Conservation (phyloP, 768 basidiomycete genomes). For the Termitomyces sp. region DNA sequence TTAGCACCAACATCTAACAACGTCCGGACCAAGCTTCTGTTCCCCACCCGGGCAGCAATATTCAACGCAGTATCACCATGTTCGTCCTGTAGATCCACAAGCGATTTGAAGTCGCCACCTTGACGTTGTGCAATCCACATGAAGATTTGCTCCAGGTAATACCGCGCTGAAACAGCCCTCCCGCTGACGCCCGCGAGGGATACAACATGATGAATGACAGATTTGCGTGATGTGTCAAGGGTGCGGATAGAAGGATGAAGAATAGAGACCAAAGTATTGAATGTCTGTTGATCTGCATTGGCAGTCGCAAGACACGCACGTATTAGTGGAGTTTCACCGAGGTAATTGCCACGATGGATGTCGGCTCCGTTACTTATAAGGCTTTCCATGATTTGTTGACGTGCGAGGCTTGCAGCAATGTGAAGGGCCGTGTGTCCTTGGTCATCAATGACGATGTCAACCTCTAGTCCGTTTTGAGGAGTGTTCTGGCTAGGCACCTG, state of each 20-base stretch:
- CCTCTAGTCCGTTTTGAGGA: conserved; percentile 38
- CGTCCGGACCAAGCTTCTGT: conserved; percentile 78
- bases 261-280: conserved; percentile 56
- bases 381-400: conserved; percentile 59
- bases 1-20: conserved; percentile 93
- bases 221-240: conserved; percentile 79
- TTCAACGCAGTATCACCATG: conserved; percentile 96
- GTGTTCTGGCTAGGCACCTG: conserved; percentile 26
- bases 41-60: conserved; percentile 92
- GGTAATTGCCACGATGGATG: conserved; percentile 84
- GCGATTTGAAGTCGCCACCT: conserved; percentile 66
- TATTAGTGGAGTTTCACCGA: conserved; percentile 92
- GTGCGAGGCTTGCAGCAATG: conserved; percentile 83
- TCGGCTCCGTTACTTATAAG: conserved; percentile 81
- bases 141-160: conserved; percentile 89
- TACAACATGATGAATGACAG: conserved; percentile 88
- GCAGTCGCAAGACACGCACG: conserved; percentile 88
- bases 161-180: conserved; percentile 75
- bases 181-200: conserved; percentile 90
- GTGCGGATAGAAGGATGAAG: conserved; percentile 80
- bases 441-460: conserved; percentile 88
- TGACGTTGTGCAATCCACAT: conserved; percentile 79
- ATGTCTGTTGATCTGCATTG: conserved; percentile 74
- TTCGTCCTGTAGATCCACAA: conserved; percentile 90
- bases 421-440: conserved; percentile 94